phyloP scores from a whole-genome alignment of 106 monocot genomes.

The Allium cepa region DNA sequence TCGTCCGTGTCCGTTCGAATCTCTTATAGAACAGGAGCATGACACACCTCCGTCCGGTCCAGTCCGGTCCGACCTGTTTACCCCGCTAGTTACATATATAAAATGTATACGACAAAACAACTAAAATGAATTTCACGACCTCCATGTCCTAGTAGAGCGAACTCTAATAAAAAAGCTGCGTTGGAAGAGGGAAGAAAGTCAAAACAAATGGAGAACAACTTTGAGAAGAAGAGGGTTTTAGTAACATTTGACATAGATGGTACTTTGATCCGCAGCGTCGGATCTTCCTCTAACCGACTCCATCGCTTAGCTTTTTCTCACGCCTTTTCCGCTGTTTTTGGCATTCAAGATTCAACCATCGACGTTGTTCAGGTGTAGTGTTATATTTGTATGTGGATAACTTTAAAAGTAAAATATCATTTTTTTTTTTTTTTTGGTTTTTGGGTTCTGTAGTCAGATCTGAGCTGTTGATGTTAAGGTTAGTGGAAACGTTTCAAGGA shows the following conservation, averaged over 20 bases:
- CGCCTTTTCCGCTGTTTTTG: constrained; percentile 36
- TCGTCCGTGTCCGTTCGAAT: too few relatives aligned
- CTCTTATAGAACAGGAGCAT: too few relatives aligned
- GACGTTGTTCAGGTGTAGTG: constrained; percentile 35
- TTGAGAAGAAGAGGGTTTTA: constrained; percentile 23
- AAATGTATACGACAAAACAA: too few relatives aligned
- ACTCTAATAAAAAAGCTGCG: too few relatives aligned
- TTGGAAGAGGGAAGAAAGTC: too few relatives aligned
- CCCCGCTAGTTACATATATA: too few relatives aligned
- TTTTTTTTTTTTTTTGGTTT: not conserved
- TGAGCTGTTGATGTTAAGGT: not conserved
- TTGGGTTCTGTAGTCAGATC: not conserved
- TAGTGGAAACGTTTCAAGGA: not conserved
- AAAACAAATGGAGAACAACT: constrained; percentile 1
- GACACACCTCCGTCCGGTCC: too few relatives aligned
- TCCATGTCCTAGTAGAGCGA: too few relatives aligned
- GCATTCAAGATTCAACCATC: constrained; percentile 28
- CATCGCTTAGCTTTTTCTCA: constrained; percentile 52
- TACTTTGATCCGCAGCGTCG: constrained; percentile 33
- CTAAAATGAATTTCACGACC: too few relatives aligned
- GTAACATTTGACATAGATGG: constrained; percentile 64
- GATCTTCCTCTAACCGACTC: constrained; percentile 34
- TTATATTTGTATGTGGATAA: not conserved
- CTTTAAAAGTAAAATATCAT: not conserved
- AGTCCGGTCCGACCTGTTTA: too few relatives aligned